Evolutionary conservation across 1,139 yeast genomes (phyloP).

Genomic region (Schwanniomyces etchellsii): DNA sequence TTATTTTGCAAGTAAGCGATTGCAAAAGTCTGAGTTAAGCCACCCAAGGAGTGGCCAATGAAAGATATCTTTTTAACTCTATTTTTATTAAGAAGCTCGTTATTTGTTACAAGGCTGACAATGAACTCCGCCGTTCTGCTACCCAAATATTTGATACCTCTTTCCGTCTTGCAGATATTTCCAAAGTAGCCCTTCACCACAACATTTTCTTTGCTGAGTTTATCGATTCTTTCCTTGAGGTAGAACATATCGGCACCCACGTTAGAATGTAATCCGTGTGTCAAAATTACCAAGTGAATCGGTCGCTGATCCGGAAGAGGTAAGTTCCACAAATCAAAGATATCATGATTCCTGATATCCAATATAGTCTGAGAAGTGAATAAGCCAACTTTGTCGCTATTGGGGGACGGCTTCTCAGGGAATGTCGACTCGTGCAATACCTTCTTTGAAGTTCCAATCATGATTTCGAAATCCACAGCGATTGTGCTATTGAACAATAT

Average conservation of each 20-base stretch:
- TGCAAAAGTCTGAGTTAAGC: slow-evolving; percentile 85
- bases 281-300: slow-evolving; percentile 68
- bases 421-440: slow-evolving; percentile 33
- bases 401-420: slow-evolving; percentile 18
- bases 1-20: slow-evolving; percentile 64
- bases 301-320: slow-evolving; percentile 46
- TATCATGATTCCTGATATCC: slow-evolving; percentile 50
- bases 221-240: slow-evolving; percentile 74
- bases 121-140: slow-evolving; percentile 74
- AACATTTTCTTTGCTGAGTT: slow-evolving; percentile 45
- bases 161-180: slow-evolving; percentile 84
- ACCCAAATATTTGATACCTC: slow-evolving; percentile 86
- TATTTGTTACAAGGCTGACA: slow-evolving; percentile 47
- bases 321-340: slow-evolving; percentile 69
- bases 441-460: slow-evolving; percentile 48
- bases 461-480: slow-evolving; percentile 63
- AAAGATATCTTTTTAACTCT: slow-evolving; percentile 66
- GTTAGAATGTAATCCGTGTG: slow-evolving; percentile 93
- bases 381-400: slow-evolving; percentile 28
- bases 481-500: slow-evolving; percentile 70
- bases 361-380: slow-evolving; percentile 16
- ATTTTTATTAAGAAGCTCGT: slow-evolving; percentile 23
- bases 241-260: slow-evolving; percentile 85
- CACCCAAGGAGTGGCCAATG: slow-evolving; percentile 91
- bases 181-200: slow-evolving; percentile 81